Base-by-base conservation (phyloP, 2,329 filamentous ascomycete species). In the Magnaporthales sp. region DNA sequence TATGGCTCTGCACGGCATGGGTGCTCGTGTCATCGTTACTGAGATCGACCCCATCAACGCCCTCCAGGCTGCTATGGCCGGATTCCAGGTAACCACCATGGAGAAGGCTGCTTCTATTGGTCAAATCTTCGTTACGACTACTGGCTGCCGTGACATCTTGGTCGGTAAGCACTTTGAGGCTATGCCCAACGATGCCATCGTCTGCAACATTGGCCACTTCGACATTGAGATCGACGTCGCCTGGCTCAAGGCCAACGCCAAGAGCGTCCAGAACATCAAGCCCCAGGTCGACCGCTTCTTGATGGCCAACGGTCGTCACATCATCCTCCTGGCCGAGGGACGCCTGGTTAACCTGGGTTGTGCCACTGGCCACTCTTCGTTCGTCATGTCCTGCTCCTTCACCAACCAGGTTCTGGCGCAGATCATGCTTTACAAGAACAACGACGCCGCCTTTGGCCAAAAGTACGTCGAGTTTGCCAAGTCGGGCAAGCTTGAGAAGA, bases 341-440 rank as follows among this genome's bases (percentile, higher is more conserved):
- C 94, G 95, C 86, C 91, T 99, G 72, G 95, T 99, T 84, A 99
- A 99, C 90, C 87, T 99, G 75, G 95, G 95, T 81, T 99, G 95
- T 83, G 95, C 95, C 78, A 99, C 95, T 71, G 95, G 95, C 74
- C 95, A 99, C 91, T 97, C 93, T 73, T 98, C 94, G 66, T 99
- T 99, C 82, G 95, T 99, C 86, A 98, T 99, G 95, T 97, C 93
- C 75, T 99, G 95, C 91, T 98, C 94, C 71, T 99, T 99, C 91
- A 96, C 93, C 88, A 99, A 99, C 91, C 95, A 99, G 88, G 95
- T 98, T 75, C 92, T 99, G 80, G 95, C 95, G 73, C 95, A 99
- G 86, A 98, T 99, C 84, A 90, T 96, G 85, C 85, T 99, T 77
- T 99, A 83, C 91, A 98, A 98, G 91, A 90, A 89, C 76, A 86